A percentile compares a stretch with the other conserved stretches of the same genome.
Evolutionary conservation across 768 basidiomycete genomes (phyloP).

Genomic region (Xerocomellus amylosporus): DNA sequence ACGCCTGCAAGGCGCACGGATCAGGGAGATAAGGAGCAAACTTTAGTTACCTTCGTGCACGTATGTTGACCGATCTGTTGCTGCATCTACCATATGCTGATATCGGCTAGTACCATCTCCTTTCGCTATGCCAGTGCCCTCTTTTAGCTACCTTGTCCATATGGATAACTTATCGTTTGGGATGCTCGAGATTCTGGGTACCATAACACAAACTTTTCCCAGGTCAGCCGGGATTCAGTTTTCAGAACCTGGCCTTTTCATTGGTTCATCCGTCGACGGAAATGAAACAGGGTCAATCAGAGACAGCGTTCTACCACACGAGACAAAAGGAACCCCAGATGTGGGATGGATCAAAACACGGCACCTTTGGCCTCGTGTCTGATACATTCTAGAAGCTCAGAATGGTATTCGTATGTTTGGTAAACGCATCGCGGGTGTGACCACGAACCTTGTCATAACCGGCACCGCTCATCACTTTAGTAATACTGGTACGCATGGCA

Average conservation of each 20-base stretch:
- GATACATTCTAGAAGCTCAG: conserved; percentile 5
- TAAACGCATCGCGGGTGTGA: conserved; percentile 13
- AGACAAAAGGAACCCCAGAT: conserved; percentile 20
- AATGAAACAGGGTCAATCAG: conserved; percentile 3
- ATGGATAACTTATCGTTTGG: neutral
- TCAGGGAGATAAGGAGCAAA: conserved; percentile 40
- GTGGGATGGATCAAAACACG: conserved; percentile 2
- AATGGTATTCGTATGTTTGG: neutral
- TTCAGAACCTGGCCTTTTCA: neutral
- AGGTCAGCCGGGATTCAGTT: neutral
- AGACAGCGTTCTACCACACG: neutral
- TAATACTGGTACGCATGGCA: neutral
- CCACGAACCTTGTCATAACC: neutral
- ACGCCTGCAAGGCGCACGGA: conserved; percentile 40
- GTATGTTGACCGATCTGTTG: neutral
- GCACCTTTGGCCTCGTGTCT: conserved; percentile 8
- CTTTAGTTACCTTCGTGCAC: conserved; percentile 25
- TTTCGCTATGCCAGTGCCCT: neutral
- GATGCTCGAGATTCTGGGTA: neutral
- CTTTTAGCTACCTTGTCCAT: neutral
- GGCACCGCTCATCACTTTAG: conserved; percentile 5
- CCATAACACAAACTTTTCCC: neutral
- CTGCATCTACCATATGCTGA: neutral
- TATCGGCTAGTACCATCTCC: neutral
- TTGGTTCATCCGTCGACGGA: neutral